Evolutionary conservation across 306 rosid species (phyloP).

Genomic region (Quercus suber): DNA sequence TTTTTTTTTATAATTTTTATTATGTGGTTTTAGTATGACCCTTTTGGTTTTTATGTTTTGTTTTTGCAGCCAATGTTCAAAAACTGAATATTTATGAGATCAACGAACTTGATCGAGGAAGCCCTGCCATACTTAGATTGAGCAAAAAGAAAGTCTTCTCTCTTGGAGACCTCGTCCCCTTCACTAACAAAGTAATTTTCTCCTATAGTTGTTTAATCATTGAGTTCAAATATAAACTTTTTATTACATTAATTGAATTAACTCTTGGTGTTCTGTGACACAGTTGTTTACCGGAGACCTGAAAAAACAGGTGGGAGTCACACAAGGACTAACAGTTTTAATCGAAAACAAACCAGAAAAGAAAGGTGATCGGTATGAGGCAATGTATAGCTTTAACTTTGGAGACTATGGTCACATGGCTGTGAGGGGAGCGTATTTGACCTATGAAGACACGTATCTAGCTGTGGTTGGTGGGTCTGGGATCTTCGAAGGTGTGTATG

Average conservation of each 20-base stretch:
- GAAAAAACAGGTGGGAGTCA: slow-evolving; percentile 53
- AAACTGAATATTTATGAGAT: slow-evolving; percentile 60
- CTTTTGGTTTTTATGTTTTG: slow-evolving; percentile 5
- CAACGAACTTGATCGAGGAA: slow-evolving; percentile 68
- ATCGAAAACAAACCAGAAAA: too few relatives aligned
- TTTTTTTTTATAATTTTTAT: too few relatives aligned
- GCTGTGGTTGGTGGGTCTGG: slow-evolving; percentile 75
- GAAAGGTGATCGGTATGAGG: slow-evolving; percentile 62
- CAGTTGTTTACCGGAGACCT: slow-evolving; percentile 58
- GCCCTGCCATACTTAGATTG: slow-evolving; percentile 59
- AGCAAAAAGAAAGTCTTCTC: slow-evolving; percentile 57
- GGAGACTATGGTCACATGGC: slow-evolving; percentile 71
- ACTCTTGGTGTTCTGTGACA: neutral
- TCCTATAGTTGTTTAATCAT: too few relatives aligned
- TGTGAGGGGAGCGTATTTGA: slow-evolving; percentile 57
- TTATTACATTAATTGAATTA: too few relatives aligned
- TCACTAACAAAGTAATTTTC: slow-evolving; percentile 55
- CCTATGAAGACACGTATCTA: slow-evolving; percentile 59
- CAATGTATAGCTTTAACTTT: slow-evolving; percentile 58
- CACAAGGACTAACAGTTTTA: slow-evolving; percentile 53
- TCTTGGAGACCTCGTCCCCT: slow-evolving; percentile 75
- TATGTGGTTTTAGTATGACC: slow-evolving; percentile 21
- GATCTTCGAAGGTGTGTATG: slow-evolving; percentile 60
- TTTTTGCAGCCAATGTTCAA: slow-evolving; percentile 52
- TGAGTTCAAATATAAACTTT: too few relatives aligned